Conservation (phyloP, 2,329 filamentous ascomycete species). For the Thelonectria discophora region DNA sequence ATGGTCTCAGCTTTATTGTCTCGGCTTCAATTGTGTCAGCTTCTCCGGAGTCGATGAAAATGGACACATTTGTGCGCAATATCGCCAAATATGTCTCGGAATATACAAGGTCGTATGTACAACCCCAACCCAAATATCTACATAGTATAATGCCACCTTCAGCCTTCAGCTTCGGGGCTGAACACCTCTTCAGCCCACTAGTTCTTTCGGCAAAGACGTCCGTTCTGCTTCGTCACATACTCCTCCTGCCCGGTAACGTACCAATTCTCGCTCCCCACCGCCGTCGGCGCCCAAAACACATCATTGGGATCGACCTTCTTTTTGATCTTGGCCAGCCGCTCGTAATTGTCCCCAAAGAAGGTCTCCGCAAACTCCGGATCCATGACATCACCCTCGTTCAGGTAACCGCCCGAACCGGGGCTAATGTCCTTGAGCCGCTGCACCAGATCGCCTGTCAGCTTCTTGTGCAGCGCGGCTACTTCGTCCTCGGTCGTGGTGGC, state of each 20-base stretch:
- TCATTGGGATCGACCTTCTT: conserved; percentile 43
- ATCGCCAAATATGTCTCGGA: no score
- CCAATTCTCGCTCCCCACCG: conserved; percentile 24
- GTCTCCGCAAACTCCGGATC: conserved; percentile 39
- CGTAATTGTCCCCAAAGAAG: conserved; percentile 45
- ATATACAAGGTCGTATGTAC: no score
- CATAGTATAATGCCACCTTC: no score
- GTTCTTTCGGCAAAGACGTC: conserved; percentile 18
- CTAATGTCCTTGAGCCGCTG: conserved; percentile 42
- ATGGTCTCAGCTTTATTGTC: no score
- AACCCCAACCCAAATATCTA: no score
- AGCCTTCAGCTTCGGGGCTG: no score
- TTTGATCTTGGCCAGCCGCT: conserved; percentile 42
- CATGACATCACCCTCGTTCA: conserved; percentile 46
- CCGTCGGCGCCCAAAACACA: conserved; percentile 38
- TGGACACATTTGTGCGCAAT: no score
- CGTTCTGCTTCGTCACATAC: conserved; percentile 24
- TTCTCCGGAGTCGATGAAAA: no score
- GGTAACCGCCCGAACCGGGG: conserved; percentile 40
- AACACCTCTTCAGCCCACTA: background rate
- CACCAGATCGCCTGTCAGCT: conserved; percentile 44
- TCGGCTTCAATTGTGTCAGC: no score
- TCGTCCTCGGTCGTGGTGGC: conserved; percentile 23
- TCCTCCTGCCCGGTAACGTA: conserved; percentile 15
- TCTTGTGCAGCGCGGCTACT: conserved; percentile 39